These are phyloP conservation scores for Corynascus novoguineensis DNA, from an alignment of 495 filamentous ascomycete genomes.

Conservation along the genomic window DNA sequence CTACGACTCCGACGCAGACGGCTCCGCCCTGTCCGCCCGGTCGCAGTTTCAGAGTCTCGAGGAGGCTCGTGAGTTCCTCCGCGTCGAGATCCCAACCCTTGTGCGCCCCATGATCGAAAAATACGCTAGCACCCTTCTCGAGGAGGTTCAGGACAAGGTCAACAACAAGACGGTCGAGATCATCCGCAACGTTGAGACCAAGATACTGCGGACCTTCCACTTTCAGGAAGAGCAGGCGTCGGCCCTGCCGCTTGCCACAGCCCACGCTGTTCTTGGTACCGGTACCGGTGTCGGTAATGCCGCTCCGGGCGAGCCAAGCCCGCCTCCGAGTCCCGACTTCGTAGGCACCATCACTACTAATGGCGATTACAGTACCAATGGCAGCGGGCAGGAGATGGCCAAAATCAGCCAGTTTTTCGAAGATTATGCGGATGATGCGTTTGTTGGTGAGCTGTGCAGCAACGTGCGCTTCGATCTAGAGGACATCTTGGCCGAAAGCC, in stretches of 20 bases:
- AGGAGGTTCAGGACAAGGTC: conserved; percentile 17
- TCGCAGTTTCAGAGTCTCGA: conserved; percentile 11
- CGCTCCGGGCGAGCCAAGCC: background rate
- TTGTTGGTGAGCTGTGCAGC: background rate
- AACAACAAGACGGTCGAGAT: conserved; percentile 19
- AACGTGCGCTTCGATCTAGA: background rate
- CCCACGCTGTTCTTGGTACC: background rate
- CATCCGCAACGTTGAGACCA: conserved; percentile 13
- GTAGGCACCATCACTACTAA: too few relatives aligned
- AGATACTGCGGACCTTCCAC: conserved; percentile 18
- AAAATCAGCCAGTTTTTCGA: background rate
- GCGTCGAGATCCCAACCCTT: conserved; percentile 16
- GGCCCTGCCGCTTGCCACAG: background rate
- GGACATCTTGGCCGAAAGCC: background rate
- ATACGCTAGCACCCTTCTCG: conserved; percentile 24
- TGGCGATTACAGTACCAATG: background rate
- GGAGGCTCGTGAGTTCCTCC: conserved; percentile 22
- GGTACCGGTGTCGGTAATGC: background rate
- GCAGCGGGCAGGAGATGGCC: background rate
- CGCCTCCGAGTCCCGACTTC: background rate
- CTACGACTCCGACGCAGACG: conserved; percentile 16
- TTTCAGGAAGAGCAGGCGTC: conserved; percentile 19
- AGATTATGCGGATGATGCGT: background rate
- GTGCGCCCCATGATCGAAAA: conserved; percentile 20
- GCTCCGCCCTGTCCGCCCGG: background rate